Base-by-base conservation (phyloP, 176 grass and related monocot genomes). In the Pontederia paniculata region DNA sequence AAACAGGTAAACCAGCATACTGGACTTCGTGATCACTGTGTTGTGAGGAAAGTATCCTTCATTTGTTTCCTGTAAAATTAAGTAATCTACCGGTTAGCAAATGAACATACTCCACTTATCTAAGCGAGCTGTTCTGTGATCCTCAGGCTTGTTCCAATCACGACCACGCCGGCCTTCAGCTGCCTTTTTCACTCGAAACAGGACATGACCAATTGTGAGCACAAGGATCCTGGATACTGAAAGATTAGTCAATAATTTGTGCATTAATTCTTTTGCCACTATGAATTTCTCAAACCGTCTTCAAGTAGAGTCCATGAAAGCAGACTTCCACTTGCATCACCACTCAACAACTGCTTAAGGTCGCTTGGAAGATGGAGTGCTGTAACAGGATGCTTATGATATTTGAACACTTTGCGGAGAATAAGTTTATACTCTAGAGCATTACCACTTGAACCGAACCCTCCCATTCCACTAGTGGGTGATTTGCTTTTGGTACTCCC, bases 391-490 rank as follows among this genome's bases (percentile, higher is more conserved):
- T 98, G 73, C 69, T 84, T 91, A 42, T 98, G 94, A 54, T 83
- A 78, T 70, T 98, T 98, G 28, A 91, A 80, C 55, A 98, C 87
- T 68, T 98, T 98, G 76, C 91, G 94, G 58, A 98, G 71, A 55
- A 93, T 65, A 44, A 98, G 62, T 43, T 67, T 81, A 74, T 93
- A 98, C 67, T 98, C 94, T 12, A 78, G 87, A 47, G 48, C 44
- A 59, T 79, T 84, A n/a, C 81, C 75, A 31, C 78, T 73, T 49
- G 88, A 45, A 54, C 54, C 64, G 51, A 84, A 75, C 51, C 83
- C 83, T 47, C 75, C 86, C 65, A 66, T 62, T 58, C 72, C 77
- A 64, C 52, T 65, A 10, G 60, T 47, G 10, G 83, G 75, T 1
- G 75, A 84, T 55, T 76, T 83, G 55, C 54, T 73, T 60, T 80